Percentiles rank a stretch among this genome's conserved stretches.
Evolutionary conservation across 148 eudicot genomes (phyloP).

Genomic region (Simmondsia chinensis): DNA sequence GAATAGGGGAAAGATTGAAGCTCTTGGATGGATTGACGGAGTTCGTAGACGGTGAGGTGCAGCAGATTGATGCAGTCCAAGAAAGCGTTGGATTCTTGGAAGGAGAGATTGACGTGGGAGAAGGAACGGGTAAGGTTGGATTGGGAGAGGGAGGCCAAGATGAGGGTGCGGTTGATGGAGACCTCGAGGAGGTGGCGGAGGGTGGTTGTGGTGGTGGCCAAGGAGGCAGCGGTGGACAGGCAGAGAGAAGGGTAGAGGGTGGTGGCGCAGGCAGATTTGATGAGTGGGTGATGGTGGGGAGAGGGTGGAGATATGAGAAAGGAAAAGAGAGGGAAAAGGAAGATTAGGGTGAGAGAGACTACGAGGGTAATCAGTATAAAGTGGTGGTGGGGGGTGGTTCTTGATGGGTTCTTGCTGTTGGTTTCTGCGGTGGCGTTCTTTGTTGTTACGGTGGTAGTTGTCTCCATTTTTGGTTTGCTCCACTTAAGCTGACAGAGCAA

Average conservation of each 20-base stretch:
- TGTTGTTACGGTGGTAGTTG: conserved; percentile 8
- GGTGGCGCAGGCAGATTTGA: conserved; percentile 30
- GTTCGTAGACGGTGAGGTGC: conserved; percentile 54
- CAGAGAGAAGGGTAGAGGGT: conserved; percentile 44
- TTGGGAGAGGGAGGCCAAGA: conserved; percentile 4
- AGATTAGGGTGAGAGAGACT: conserved; percentile 13
- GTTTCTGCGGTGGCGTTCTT: conserved; percentile 9
- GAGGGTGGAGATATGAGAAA: not conserved
- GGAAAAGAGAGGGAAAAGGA: conserved; percentile 5
- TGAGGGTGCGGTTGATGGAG: conserved; percentile 27
- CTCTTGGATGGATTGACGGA: conserved; percentile 22
- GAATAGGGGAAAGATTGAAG: not conserved
- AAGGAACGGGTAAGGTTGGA: conserved; percentile 12
- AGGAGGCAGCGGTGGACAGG: conserved; percentile 17
- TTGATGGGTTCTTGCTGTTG: conserved; percentile 4
- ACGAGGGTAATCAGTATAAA: not conserved
- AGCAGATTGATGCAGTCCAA: conserved; percentile 45
- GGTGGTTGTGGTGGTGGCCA: conserved; percentile 8
- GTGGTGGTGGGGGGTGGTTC: too few species aligned
- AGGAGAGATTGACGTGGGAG: conserved; percentile 9
- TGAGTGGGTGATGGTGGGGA: conserved; percentile 8
- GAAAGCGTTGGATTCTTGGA: conserved; percentile 25
- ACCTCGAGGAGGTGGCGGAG: conserved; percentile 24
- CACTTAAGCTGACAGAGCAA: too few species aligned
- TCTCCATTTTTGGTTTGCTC: conserved; percentile 18